Evolutionary conservation across 805 yeast species (phyloP).

Genomic region (Spathaspora hagerdaliae): DNA sequence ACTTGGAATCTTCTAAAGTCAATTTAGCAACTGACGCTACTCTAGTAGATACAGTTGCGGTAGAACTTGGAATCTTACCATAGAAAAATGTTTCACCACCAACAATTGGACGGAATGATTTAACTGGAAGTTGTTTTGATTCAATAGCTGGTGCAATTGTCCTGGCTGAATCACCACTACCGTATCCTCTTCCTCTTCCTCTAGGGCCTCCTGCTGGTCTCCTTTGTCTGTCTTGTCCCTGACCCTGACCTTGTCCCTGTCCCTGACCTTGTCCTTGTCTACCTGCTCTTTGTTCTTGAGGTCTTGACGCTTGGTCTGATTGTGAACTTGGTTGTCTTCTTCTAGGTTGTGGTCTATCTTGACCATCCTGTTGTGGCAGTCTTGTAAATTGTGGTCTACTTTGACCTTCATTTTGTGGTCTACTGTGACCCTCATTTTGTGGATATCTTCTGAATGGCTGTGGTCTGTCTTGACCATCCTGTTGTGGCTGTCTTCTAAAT

Average conservation of each 20-base stretch:
- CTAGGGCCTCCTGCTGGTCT: neutral
- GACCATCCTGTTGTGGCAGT: neutral
- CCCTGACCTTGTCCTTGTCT: neutral
- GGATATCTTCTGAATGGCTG: neutral
- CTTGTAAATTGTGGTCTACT: neutral
- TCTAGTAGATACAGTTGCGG: slow-evolving; percentile 25
- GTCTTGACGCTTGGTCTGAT: neutral
- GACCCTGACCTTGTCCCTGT: slow-evolving; percentile 4
- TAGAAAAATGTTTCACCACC: slow-evolving; percentile 27
- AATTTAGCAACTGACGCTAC: slow-evolving; percentile 40
- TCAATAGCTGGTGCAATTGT: slow-evolving; percentile 5
- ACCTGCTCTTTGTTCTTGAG: neutral
- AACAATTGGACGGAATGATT: slow-evolving; percentile 4
- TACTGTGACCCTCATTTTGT: neutral
- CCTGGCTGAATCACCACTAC: neutral
- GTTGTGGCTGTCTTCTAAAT: neutral
- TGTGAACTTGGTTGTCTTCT: neutral
- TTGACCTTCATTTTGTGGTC: neutral
- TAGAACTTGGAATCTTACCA: slow-evolving; percentile 32
- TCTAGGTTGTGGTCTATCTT: neutral
- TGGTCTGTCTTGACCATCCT: neutral
- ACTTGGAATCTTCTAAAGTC: slow-evolving; percentile 32
- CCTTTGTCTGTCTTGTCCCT: slow-evolving; percentile 3
- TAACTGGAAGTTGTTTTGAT: slow-evolving; percentile 3
- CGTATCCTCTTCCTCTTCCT: neutral